phyloP scores from a whole-genome alignment of 2,329 filamentous ascomycete genomes.

The Cryphonectria naterciae region DNA sequence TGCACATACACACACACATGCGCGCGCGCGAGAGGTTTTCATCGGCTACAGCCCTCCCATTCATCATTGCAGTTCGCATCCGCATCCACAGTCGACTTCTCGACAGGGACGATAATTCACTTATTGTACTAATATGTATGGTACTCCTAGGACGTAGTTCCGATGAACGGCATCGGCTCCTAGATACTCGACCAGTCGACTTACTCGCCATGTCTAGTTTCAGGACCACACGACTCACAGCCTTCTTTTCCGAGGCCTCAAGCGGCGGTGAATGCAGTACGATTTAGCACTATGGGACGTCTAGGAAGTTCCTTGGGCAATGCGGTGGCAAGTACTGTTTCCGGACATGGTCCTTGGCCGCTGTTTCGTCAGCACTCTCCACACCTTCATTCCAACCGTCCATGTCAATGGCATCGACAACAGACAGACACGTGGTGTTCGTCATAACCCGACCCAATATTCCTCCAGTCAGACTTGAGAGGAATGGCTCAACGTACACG shows the following conservation, averaged over 20 bases:
- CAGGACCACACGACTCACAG: background rate
- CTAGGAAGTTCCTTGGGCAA: conserved; percentile 20
- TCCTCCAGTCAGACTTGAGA: background rate
- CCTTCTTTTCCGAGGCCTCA: background rate
- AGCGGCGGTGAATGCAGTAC: conserved; percentile 16
- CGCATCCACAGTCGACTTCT: background rate
- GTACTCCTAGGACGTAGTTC: background rate
- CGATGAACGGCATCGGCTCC: background rate
- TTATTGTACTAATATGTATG: background rate
- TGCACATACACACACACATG: background rate
- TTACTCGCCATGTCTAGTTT: conserved; percentile 1
- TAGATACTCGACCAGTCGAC: background rate
- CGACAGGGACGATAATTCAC: background rate
- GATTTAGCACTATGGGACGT: background rate
- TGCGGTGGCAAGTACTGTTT: conserved; percentile 11
- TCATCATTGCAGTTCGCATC: background rate
- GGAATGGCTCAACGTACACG: background rate
- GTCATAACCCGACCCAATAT: background rate
- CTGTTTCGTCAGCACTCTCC: background rate
- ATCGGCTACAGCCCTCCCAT: background rate
- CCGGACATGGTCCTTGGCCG: background rate
- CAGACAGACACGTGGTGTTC: background rate
- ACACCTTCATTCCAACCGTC: background rate
- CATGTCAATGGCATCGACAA: background rate
- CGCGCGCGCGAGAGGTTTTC: background rate